Percentiles rank a stretch among this genome's conserved stretches.
Evolutionary conservation across 805 yeast species (phyloP).

Genomic region (Schwanniomyces sp.): DNA sequence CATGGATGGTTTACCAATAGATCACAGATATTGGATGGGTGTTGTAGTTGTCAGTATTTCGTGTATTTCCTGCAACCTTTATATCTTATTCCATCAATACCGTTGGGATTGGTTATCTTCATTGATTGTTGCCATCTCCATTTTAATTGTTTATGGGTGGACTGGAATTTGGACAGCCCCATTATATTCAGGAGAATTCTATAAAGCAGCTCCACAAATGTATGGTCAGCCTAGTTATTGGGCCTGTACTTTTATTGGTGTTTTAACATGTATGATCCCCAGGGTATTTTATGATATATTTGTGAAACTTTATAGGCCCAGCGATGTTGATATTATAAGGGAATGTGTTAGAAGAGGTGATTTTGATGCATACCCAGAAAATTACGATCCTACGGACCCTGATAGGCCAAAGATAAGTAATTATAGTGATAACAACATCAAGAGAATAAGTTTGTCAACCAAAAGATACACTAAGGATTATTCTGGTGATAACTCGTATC

Average conservation of each 20-base stretch:
- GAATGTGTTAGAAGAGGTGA: slow-evolving; percentile 70
- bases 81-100: slow-evolving; percentile 64
- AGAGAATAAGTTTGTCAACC: slow-evolving; percentile 15
- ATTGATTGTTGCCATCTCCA: slow-evolving; percentile 56
- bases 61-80: slow-evolving; percentile 64
- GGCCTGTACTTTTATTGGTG: slow-evolving; percentile 68
- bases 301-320: slow-evolving; percentile 55
- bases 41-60: slow-evolving; percentile 65
- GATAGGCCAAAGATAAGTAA: slow-evolving; percentile 53
- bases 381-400: slow-evolving; percentile 83
- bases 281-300: slow-evolving; percentile 61
- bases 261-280: slow-evolving; percentile 63
- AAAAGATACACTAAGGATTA: slow-evolving; percentile 1
- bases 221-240: slow-evolving; percentile 65
- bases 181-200: slow-evolving; percentile 52
- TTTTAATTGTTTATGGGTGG: slow-evolving; percentile 67
- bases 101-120: slow-evolving; percentile 81
- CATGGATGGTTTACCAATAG: slow-evolving; percentile 56
- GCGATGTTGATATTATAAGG: slow-evolving; percentile 70
- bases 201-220: slow-evolving; percentile 62
- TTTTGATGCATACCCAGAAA: slow-evolving; percentile 61
- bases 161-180: slow-evolving; percentile 76
- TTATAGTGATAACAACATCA: slow-evolving; percentile 24
- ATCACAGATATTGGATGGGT: slow-evolving; percentile 76
- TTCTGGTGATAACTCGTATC: slow-evolving; percentile 1